phyloP scores from a whole-genome alignment of 164 flowering plant species.

The Macadamia integrifolia region DNA sequence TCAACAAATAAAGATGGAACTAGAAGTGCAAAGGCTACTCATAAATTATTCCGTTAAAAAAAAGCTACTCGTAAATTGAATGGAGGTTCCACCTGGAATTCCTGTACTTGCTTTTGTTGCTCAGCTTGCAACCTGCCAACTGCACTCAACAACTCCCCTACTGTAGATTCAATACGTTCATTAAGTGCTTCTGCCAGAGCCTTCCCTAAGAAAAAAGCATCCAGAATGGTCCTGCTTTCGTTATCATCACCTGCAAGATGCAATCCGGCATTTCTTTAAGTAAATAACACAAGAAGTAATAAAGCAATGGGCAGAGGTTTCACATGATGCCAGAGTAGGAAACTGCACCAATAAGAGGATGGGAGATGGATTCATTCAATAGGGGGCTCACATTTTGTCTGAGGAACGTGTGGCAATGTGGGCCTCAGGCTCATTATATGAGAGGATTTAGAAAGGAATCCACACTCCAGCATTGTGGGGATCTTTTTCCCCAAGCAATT shows the following conservation, averaged over 20 bases:
- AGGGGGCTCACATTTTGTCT: too few relatives aligned
- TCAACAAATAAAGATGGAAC: neutral
- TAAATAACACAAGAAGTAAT: neutral
- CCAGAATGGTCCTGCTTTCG: constrained; percentile 45
- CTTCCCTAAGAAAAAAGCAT: constrained; percentile 95
- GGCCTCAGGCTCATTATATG: too few relatives aligned
- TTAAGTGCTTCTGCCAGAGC: constrained; percentile 78
- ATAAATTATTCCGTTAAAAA: too few relatives aligned
- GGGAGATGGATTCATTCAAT: too few relatives aligned
- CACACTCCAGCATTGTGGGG: too few relatives aligned
- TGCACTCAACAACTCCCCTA: constrained; percentile 72
- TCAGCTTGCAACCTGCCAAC: constrained; percentile 86
- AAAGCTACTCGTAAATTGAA: neutral
- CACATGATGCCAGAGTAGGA: too few relatives aligned
- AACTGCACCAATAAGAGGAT: too few relatives aligned
- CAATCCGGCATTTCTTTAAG: neutral
- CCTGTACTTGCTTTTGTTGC: constrained; percentile 76
- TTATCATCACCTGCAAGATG: constrained; percentile 57
- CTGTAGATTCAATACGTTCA: constrained; percentile 71
- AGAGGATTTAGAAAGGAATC: too few relatives aligned
- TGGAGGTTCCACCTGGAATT: constrained; percentile 54
- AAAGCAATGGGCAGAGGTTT: too few relatives aligned
- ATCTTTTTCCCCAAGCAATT: too few relatives aligned
- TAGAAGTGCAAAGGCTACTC: neutral
- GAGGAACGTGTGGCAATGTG: too few relatives aligned